Conservation (phyloP, 371 early-diverging fungal species). For the Phascolomyces articulosus region DNA sequence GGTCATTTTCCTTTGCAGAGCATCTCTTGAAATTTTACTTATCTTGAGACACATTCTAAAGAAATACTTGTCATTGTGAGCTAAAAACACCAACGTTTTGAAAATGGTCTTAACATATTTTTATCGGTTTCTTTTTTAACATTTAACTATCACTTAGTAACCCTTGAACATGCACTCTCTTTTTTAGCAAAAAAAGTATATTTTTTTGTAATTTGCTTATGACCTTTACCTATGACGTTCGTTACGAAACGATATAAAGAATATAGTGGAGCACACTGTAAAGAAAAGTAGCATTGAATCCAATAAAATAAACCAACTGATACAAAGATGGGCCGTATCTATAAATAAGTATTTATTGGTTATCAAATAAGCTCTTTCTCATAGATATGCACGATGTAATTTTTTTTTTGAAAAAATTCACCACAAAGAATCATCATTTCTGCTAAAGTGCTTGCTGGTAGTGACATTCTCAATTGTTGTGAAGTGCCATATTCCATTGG, state of each 20-base stretch:
- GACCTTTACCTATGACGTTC: constrained; percentile 57
- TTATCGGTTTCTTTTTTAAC: too few species aligned
- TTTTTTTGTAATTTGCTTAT: neutral
- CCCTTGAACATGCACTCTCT: too few species aligned
- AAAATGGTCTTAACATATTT: constrained; percentile 68
- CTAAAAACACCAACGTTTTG: constrained; percentile 86
- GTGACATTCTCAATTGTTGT: constrained; percentile 70
- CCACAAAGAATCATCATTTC: constrained; percentile 80
- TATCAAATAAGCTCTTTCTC: too few species aligned
- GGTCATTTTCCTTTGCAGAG: constrained; percentile 51
- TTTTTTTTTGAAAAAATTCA: too few species aligned
- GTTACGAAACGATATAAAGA: constrained; percentile 78
- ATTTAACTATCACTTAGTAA: too few species aligned
- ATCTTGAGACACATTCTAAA: constrained; percentile 81
- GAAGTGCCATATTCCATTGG: constrained; percentile 94
- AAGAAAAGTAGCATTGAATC: constrained; percentile 98
- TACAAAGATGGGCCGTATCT: constrained; percentile 87
- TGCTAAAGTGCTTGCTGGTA: constrained; percentile 66
- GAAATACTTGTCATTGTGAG: constrained; percentile 87
- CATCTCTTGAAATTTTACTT: neutral
- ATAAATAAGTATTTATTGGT: too few species aligned
- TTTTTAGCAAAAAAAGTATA: neutral
- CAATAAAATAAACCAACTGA: constrained; percentile 97
- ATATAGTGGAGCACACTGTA: constrained; percentile 80
- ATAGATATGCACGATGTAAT: too few species aligned